Base-by-base conservation (phyloP, 2,329 filamentous ascomycete species). In the Fusarium pseudograminearum region DNA sequence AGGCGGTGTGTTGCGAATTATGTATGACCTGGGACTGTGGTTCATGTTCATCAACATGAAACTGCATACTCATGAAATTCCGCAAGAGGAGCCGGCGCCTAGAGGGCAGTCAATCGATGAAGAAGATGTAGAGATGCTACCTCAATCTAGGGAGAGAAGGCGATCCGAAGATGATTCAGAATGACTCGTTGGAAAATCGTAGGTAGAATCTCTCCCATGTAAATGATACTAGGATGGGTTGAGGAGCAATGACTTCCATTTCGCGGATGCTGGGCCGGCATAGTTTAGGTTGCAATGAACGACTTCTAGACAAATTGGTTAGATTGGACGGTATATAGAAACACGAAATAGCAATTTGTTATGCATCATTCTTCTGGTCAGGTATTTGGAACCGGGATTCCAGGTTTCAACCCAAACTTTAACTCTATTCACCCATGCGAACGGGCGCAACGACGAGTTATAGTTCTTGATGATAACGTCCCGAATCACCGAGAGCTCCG, bases 21-120 rank as follows among this genome's bases (percentile, higher is more conserved):
- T 81, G 1, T 90, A 90, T 67, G 88, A 90, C 57, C 72, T 89
- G 33, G 87, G 87, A 0, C 71, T 90, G 14, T 89, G 85, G 74
- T 83, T 82, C 16, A 80, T 89, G 78, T 90, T 89, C 74, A 81
- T 88, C 30, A 88, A 87, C 61, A 83, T 88, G 75, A 85, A 83
- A 71, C 71, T 89, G 33, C 78, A 86, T 60, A 77, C 80, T 38
- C 78, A 85, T 59, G 83, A 85, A 45, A 41, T 60, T 3, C 33
- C 61, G 3, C 38, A 65, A 12, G 45, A 54, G 10, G 63, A 48
- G n/a, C 9, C 31, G 5, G 28, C 11, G 2, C 15, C 61, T 3
- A 20, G 47, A n/a, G 42, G 50, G 1, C 28, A 57, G 30, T 66
- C 63, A 0, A 48, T 55, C 4, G 72, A 72, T 18, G 72, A 72